Evolutionary conservation across 2,329 filamentous ascomycete species (phyloP), one percentile per base, ranked within the genome.

Genomic region (Ascochyta pisi): DNA sequence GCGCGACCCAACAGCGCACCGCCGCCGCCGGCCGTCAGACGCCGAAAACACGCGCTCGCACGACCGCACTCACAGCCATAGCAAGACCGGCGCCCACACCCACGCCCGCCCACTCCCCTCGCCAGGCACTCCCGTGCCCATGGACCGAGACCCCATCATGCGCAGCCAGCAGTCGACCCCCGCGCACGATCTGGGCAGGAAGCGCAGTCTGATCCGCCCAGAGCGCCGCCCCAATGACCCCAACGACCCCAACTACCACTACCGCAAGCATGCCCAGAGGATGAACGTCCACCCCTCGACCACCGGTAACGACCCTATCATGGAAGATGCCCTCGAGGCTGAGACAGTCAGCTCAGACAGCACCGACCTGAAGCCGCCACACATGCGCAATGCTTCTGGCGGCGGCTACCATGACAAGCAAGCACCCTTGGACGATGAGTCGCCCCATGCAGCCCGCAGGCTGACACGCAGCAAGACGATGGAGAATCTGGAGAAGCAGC

Each of bases 221-320:
- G 95, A 99, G 78, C 86, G 95, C 63, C 89, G 89, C 69, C 86
- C 90, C 65, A 91, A 96, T 65, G 90, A 93, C 66, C 87, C 84
- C 62, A 90, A 93, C 66, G 92, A 98, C 73, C 92, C 93, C 13
- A 96, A 98, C 75, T 99, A 97, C 73, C 86, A 97, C 78, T 99
- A 99, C 77, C 88, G 92, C 65, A 90, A 96, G 74, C 93, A 96
- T 84, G 92, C 96, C 9, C 90, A 92, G 68, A 90, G 94, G 62
- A 97, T 99, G 92, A 84, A 89, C 51, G 89, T 92, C 5, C 82
- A 92, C 62, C 95, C 96, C 0, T 98, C 95, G 0, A 90, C 91
- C 6, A 98, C 95, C 0, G 95, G 95, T 58, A 90, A 96, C 66
- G 93, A 98, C 67, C 92, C 93, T 3, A 86, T 96, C 48, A 77